These are phyloP conservation scores for Monosporozyma aquatica DNA, from an alignment of 805 yeast genomes.

Conservation along the genomic window DNA sequence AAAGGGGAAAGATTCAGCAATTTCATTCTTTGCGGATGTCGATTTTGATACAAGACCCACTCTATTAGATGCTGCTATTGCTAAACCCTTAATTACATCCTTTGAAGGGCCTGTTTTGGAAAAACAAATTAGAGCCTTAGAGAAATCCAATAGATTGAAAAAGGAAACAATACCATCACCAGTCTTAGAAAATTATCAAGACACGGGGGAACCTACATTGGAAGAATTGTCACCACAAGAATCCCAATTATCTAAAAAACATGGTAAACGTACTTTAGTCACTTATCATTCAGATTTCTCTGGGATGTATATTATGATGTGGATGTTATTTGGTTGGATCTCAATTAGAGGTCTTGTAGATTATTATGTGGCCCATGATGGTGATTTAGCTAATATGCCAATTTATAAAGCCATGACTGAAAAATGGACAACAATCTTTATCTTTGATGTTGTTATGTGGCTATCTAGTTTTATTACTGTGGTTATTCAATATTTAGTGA, in stretches of 20 bases:
- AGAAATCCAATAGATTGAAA: slow-evolving; percentile 5
- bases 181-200: neutral
- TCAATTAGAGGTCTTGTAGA: slow-evolving; percentile 46
- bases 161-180: neutral
- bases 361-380: slow-evolving; percentile 38
- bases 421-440: slow-evolving; percentile 55
- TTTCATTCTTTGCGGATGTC: slow-evolving; percentile 48
- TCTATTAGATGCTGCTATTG: slow-evolving; percentile 44
- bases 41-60: slow-evolving; percentile 36
- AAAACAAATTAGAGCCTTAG: slow-evolving; percentile 16
- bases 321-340: slow-evolving; percentile 57
- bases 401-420: slow-evolving; percentile 48
- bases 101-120: slow-evolving; percentile 27
- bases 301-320: slow-evolving; percentile 75
- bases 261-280: neutral
- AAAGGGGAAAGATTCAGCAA: slow-evolving; percentile 11
- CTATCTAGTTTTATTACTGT: slow-evolving; percentile 52
- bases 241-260: neutral
- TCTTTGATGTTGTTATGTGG: slow-evolving; percentile 71
- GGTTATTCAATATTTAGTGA: slow-evolving; percentile 47
- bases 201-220: neutral
- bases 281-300: slow-evolving; percentile 35
- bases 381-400: slow-evolving; percentile 36
- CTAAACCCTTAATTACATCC: slow-evolving; percentile 25
- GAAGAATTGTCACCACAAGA: neutral